Evolutionary conservation across 1,284 basidiomycete species (phyloP), one percentile per base, ranked within the genome.

Genomic region (Polyporus tsugae): DNA sequence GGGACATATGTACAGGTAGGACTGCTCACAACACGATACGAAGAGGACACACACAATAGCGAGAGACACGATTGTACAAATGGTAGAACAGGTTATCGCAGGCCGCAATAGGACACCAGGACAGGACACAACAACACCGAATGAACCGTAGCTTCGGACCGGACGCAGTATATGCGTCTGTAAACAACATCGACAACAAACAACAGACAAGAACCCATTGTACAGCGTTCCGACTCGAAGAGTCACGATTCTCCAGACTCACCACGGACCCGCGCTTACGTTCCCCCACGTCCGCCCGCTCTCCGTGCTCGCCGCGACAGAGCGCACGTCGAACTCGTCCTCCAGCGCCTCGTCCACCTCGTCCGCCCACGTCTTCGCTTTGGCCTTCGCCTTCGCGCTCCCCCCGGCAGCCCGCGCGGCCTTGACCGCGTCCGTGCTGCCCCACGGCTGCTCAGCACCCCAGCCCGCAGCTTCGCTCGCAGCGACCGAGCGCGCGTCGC

Each of bases 211-310:
- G 25, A 11, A 25, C 46, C 46, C 22, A 22, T 11, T 9, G 22
- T 49, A 49, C 46, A 52, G 25, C 4, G n/a, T 4, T 52, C 46
- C 9, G 46, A 29, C 29, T 29, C 29, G 29, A 29, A 52, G 22
- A 10, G 19, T 46, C n/a, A n/a, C n/a, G 9, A 46, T n/a, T 13
- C 46, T 52, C 13, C 42, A 19, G 7, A 19, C 19, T 70, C 59
- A 70, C 74, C 71, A 72, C n/a, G 72, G 72, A n/a, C 73, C 73
- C 4, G 62, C 64, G 5, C 72, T 73, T 36, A 73, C 52, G 46
- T 62, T 68, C 38, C 69, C 73, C 75, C 75, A 75, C 29, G 67
- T 62, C 46, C 35, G 22, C 17, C 62, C 65, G 65, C 67, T 67
- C 33, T 29, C 64, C 46, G 70, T 64, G 69, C 67, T 70, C 53